Percentiles rank a stretch among this genome's conserved stretches.
These are phyloP conservation scores for Amphichorda felina DNA, from an alignment of 2,329 filamentous ascomycete species.

Conservation along the genomic window DNA sequence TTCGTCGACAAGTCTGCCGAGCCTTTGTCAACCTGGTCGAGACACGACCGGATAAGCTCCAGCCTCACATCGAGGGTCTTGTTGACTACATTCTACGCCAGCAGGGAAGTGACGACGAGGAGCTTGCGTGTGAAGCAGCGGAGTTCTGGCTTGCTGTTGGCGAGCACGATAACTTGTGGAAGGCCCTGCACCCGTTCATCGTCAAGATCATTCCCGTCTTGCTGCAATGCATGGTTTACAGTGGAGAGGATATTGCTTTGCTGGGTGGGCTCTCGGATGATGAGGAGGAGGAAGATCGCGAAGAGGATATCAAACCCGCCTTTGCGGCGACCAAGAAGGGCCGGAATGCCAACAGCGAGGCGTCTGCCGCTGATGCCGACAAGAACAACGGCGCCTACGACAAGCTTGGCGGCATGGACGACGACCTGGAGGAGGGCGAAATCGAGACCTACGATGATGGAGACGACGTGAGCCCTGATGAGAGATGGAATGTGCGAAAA, in stretches of 20 bases:
- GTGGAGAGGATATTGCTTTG: slow-evolving; percentile 80
- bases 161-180: slow-evolving; percentile 72
- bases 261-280: slow-evolving; percentile 79
- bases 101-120: slow-evolving; percentile 77
- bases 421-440: slow-evolving; percentile 79
- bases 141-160: slow-evolving; percentile 96
- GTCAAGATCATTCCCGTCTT: slow-evolving; percentile 80
- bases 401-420: slow-evolving; percentile 49
- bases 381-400: slow-evolving; percentile 43
- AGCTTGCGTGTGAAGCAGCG: slow-evolving; percentile 85
- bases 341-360: slow-evolving; percentile 37
- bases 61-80: slow-evolving; percentile 75
- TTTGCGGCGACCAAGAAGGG: slow-evolving; percentile 74
- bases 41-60: slow-evolving; percentile 77
- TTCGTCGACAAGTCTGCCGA: slow-evolving; percentile 85
- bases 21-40: slow-evolving; percentile 89
- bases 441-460: slow-evolving; percentile 60
- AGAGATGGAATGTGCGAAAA: slow-evolving; percentile 90
- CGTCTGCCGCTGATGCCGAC: slow-evolving; percentile 33
- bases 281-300: slow-evolving; percentile 81
- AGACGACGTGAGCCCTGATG: slow-evolving; percentile 74
- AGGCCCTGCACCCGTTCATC: slow-evolving; percentile 65
- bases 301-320: slow-evolving; percentile 82
- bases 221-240: slow-evolving; percentile 91
- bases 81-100: slow-evolving; percentile 90